These are phyloP conservation scores for Xerocomellus chrysenteron DNA, from an alignment of 768 basidiomycete species.

Conservation along the genomic window DNA sequence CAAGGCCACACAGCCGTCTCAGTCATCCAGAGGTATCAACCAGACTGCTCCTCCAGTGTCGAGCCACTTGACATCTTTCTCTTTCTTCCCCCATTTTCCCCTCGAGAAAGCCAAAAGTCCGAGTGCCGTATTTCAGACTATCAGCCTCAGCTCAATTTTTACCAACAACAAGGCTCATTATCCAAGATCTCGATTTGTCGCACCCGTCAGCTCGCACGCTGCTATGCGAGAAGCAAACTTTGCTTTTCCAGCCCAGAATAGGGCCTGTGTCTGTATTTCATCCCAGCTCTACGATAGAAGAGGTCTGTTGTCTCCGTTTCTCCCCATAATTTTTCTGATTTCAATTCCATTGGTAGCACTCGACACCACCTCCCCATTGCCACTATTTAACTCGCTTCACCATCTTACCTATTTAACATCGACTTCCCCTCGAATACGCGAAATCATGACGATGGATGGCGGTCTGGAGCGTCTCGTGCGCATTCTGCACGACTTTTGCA, in stretches of 20 bases:
- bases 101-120: not conserved
- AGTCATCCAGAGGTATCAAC: slow-evolving; percentile 35
- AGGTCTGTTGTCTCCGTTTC: slow-evolving; percentile 52
- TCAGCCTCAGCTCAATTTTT: not conserved
- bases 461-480: slow-evolving; percentile 94
- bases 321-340: not conserved
- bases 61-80: slow-evolving; percentile 17
- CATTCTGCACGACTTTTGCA: slow-evolving; percentile 86
- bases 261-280: slow-evolving; percentile 92
- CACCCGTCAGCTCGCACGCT: slow-evolving; percentile 19
- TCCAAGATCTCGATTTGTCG: slow-evolving; percentile 21
- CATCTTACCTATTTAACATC: slow-evolving; percentile 96
- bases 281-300: slow-evolving; percentile 92
- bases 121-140: not conserved
- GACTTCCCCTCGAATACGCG: slow-evolving; percentile 95
- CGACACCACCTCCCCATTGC: slow-evolving; percentile 57
- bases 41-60: slow-evolving; percentile 17
- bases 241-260: slow-evolving; percentile 90
- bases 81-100: slow-evolving; percentile 2
- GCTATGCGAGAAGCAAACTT: slow-evolving; percentile 94
- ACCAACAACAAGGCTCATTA: slow-evolving; percentile 1
- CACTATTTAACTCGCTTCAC: slow-evolving; percentile 90
- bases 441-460: slow-evolving; percentile 97
- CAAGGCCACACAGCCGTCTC: slow-evolving; percentile 28
- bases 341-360: slow-evolving; percentile 36